Conservation (phyloP, 2,329 filamentous ascomycete species). For the Trichoderma sp. region DNA sequence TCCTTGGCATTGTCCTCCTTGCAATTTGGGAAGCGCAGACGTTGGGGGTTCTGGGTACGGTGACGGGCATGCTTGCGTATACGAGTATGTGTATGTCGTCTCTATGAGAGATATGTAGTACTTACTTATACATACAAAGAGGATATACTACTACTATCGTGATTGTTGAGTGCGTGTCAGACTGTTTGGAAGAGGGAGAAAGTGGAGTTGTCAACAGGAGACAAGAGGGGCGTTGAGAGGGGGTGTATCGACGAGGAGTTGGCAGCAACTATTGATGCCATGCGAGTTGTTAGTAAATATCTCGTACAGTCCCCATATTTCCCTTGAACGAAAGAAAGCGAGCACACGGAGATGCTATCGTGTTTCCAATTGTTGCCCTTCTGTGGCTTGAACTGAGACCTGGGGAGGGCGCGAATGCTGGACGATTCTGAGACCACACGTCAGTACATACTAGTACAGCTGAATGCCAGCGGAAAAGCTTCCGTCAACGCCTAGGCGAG, state of each 20-base stretch:
- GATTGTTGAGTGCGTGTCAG: neutral
- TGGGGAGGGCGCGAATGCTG: neutral
- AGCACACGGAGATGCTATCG: neutral
- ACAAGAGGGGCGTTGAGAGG: conserved; percentile 5
- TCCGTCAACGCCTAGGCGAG: neutral
- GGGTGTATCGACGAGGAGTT: neutral
- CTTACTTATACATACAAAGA: neutral
- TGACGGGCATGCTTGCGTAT: no score
- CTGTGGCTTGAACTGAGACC: neutral
- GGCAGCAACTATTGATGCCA: no score
- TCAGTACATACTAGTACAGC: no score
- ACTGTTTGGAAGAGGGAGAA: neutral
- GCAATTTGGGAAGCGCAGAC: neutral
- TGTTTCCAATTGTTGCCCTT: neutral
- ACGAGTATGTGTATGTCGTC: no score
- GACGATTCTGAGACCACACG: neutral
- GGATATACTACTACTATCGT: neutral
- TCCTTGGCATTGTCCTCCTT: neutral
- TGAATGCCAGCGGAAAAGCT: no score
- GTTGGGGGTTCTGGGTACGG: neutral
- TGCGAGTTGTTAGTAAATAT: neutral
- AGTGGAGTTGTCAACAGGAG: conserved; percentile 10
- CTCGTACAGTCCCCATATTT: neutral
- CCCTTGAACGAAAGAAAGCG: conserved; percentile 2
- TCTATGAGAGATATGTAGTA: neutral